These are phyloP conservation scores for Taphrina populina DNA, from an alignment of 1,139 yeast genomes.

Conservation along the genomic window DNA sequence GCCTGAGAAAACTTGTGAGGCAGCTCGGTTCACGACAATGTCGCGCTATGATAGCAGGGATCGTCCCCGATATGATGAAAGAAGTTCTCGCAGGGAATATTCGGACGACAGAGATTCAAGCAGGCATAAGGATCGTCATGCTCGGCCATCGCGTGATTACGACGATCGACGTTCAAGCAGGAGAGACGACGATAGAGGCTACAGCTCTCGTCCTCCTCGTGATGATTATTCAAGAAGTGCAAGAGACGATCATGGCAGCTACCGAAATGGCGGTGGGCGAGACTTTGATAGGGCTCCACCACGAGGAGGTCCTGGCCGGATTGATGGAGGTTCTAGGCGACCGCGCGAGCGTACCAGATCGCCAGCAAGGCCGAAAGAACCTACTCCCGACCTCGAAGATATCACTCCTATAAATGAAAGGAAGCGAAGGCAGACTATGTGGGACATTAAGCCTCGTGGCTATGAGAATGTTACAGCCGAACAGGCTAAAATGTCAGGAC, in stretches of 20 bases:
- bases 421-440: conserved; percentile 54
- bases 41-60: conserved; percentile 15
- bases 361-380: conserved; percentile 30
- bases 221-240: conserved; percentile 31
- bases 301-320: conserved; percentile 36
- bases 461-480: conserved; percentile 75
- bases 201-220: conserved; percentile 37
- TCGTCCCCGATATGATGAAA: conserved; percentile 21
- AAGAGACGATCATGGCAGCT: conserved; percentile 32
- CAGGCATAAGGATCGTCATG: conserved; percentile 39
- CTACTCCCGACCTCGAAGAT: conserved; percentile 42
- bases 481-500: conserved; percentile 76
- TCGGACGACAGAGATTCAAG: conserved; percentile 38
- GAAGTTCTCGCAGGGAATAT: conserved; percentile 33
- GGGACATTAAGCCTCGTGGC: conserved; percentile 77
- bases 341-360: conserved; percentile 35
- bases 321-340: conserved; percentile 30
- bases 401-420: conserved; percentile 52
- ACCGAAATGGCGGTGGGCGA: conserved; percentile 35
- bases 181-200: conserved; percentile 25
- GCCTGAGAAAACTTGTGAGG: no score
- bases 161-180: conserved; percentile 38
- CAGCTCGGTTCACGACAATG: no score
- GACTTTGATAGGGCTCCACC: conserved; percentile 36
- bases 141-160: conserved; percentile 39